Conservation (phyloP, 2,329 filamentous ascomycete species). For the Mycosphaerella sp. region DNA sequence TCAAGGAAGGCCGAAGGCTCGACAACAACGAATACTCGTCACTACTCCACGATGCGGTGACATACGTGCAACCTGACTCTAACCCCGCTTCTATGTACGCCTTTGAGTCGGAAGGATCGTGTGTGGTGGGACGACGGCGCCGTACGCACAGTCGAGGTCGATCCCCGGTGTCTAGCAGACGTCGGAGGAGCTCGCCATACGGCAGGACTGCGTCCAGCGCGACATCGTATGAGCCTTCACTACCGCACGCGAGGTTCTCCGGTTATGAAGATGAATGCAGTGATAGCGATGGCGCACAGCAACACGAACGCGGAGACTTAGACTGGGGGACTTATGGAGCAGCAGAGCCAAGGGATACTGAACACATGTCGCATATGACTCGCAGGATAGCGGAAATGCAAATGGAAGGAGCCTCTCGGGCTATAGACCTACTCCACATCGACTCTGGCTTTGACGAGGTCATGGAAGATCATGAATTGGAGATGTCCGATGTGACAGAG, state of each 20-base stretch:
- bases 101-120: constrained; percentile 41
- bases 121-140: constrained; percentile 35
- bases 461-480: constrained; percentile 26
- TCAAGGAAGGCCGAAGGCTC: constrained; percentile 27
- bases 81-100: constrained; percentile 40
- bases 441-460: constrained; percentile 42
- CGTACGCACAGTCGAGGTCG: constrained; percentile 26
- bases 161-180: constrained; percentile 33
- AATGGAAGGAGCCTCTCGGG: not conserved
- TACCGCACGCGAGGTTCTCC: not conserved
- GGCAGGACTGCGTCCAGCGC: constrained; percentile 29
- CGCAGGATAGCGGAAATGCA: constrained; percentile 3
- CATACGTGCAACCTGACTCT: constrained; percentile 33
- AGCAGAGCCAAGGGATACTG: not conserved
- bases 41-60: constrained; percentile 24
- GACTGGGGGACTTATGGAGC: not conserved
- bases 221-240: constrained; percentile 22
- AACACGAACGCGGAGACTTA: constrained; percentile 1
- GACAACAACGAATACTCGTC: constrained; percentile 5
- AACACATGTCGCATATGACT: not conserved
- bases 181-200: constrained; percentile 33
- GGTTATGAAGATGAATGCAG: constrained; percentile 1
- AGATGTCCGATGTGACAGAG: not conserved
- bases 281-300: constrained; percentile 7
- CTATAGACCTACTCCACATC: constrained; percentile 26